Percentiles rank a stretch among this genome's conserved stretches.
These are phyloP conservation scores for Agrostemma githago DNA, from an alignment of 148 eudicot genomes.

Conservation along the genomic window DNA sequence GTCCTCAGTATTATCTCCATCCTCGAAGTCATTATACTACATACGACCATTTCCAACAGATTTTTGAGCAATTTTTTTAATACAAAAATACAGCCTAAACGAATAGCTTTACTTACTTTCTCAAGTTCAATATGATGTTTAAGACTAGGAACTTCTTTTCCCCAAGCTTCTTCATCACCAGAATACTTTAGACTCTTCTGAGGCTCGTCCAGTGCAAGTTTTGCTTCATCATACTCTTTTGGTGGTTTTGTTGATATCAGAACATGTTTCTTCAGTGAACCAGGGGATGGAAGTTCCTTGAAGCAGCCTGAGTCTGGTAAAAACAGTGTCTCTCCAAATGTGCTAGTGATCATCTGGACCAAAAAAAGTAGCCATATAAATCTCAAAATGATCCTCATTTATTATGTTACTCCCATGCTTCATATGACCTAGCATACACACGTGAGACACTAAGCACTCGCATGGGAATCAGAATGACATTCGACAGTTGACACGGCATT, in stretches of 20 bases:
- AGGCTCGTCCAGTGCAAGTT: slow-evolving; percentile 35
- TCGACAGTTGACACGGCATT: not conserved
- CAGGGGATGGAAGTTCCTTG: slow-evolving; percentile 83
- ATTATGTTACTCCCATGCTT: not conserved
- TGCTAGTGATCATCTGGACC: slow-evolving; percentile 71
- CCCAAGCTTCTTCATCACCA: slow-evolving; percentile 69
- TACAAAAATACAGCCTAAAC: not conserved
- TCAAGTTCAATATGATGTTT: slow-evolving; percentile 22
- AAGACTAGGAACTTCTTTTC: slow-evolving; percentile 50
- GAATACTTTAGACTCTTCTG: slow-evolving; percentile 30
- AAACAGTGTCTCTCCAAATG: slow-evolving; percentile 74
- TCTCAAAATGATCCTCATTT: too few relatives aligned
- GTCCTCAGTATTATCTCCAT: slow-evolving; percentile 40
- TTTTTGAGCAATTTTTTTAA: slow-evolving; percentile 10
- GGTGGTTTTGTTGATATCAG: slow-evolving; percentile 96
- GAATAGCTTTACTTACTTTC: slow-evolving; percentile 36
- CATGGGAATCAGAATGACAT: too few relatives aligned
- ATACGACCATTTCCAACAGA: slow-evolving; percentile 5
- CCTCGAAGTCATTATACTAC: slow-evolving; percentile 38
- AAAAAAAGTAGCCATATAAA: slow-evolving; percentile 5
- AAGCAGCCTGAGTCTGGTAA: slow-evolving; percentile 58
- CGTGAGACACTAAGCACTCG: not conserved
- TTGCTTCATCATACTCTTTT: slow-evolving; percentile 53
- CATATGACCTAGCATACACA: not conserved
- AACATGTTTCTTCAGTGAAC: slow-evolving; percentile 47